phyloP scores from a whole-genome alignment of 371 early-diverging fungal species.

The Rhizopus sp. region DNA sequence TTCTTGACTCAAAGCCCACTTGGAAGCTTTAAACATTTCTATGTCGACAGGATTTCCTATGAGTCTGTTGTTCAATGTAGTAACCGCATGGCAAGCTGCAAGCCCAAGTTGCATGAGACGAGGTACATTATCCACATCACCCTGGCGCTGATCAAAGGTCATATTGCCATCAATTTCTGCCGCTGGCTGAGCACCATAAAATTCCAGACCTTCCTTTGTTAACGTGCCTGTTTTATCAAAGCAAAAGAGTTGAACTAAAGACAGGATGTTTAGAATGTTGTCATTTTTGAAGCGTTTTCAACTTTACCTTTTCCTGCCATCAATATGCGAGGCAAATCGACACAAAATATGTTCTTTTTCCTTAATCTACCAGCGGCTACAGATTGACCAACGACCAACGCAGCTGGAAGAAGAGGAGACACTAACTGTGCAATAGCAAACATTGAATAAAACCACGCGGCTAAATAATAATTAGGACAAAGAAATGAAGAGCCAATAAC shows the following conservation, averaged over 20 bases:
- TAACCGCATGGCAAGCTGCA: slow-evolving; percentile 83
- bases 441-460: slow-evolving; percentile 65
- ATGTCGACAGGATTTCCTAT: slow-evolving; percentile 89
- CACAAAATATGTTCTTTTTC: slow-evolving; percentile 67
- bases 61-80: slow-evolving; percentile 67
- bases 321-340: slow-evolving; percentile 82
- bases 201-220: slow-evolving; percentile 67
- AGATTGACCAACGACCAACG: slow-evolving; percentile 73
- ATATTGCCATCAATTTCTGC: slow-evolving; percentile 32
- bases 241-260: slow-evolving; percentile 85
- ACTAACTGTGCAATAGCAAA: slow-evolving; percentile 75
- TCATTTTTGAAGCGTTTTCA: slow-evolving; percentile 11
- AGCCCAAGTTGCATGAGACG: slow-evolving; percentile 62
- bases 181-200: slow-evolving; percentile 51
- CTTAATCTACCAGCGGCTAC: slow-evolving; percentile 72
- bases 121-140: slow-evolving; percentile 37
- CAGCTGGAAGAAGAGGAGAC: slow-evolving; percentile 64
- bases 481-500: slow-evolving; percentile 44
- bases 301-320: slow-evolving; percentile 78
- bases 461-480: neutral
- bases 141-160: slow-evolving; percentile 31
- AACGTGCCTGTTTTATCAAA: slow-evolving; percentile 75
- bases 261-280: neutral
- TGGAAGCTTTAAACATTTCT: slow-evolving; percentile 85
- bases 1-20: slow-evolving; percentile 38